A percentile compares a stretch with the other conserved stretches of the same genome.
Conservation (phyloP, 768 basidiomycete species). For the Astraeus odoratus region DNA sequence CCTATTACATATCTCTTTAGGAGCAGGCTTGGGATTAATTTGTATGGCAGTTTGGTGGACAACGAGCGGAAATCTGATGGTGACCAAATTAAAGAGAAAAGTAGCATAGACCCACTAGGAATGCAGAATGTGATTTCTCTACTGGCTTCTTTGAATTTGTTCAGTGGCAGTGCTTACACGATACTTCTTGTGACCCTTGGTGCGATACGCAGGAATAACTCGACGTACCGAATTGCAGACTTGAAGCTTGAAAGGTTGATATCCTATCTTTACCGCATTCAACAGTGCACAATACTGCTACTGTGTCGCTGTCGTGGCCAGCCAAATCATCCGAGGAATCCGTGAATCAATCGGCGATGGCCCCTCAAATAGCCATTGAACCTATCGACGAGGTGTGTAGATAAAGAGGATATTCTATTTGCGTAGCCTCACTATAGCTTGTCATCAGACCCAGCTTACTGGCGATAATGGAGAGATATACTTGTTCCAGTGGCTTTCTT, state of each 20-base stretch:
- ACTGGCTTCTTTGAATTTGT: background rate
- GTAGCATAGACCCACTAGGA: too few relatives aligned
- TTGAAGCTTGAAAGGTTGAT: too few relatives aligned
- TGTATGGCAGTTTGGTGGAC: constrained; percentile 26
- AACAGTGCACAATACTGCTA: too few relatives aligned
- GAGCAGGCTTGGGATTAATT: constrained; percentile 17
- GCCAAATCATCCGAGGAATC: background rate
- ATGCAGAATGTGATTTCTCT: background rate
- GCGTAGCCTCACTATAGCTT: constrained; percentile 1
- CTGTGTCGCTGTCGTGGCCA: too few relatives aligned
- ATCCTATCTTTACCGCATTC: too few relatives aligned
- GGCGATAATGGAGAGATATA: constrained; percentile 79
- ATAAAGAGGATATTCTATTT: background rate
- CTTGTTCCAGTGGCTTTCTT: constrained; percentile 77
- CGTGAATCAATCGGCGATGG: constrained; percentile 11
- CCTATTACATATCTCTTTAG: constrained; percentile 21
- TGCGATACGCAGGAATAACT: too few relatives aligned
- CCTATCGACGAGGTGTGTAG: constrained; percentile 27
- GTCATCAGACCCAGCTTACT: constrained; percentile 51
- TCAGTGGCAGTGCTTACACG: too few relatives aligned
- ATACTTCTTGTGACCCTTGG: too few relatives aligned
- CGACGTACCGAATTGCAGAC: too few relatives aligned
- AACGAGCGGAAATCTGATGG: constrained; percentile 19
- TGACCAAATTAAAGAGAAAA: constrained; percentile 16
- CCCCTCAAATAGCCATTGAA: constrained; percentile 19